phyloP scores from a whole-genome alignment of 2,329 filamentous ascomycete genomes.

The Thermothelomyces thermophilus region DNA sequence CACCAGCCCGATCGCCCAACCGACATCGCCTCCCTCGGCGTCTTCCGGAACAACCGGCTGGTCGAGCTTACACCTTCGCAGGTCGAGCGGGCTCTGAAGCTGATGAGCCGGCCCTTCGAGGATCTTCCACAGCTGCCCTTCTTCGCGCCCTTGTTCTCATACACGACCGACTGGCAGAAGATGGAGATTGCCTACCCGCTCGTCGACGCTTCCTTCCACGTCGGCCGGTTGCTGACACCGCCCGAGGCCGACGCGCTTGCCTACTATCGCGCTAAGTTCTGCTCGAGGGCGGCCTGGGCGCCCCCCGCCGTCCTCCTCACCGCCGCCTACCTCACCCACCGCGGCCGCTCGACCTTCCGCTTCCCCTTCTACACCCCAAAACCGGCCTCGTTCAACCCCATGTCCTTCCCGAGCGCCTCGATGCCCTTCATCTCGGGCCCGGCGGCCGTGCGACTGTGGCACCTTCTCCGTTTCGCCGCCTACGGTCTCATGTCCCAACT shows the following conservation, averaged over 20 bases:
- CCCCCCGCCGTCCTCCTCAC: constrained; percentile 4
- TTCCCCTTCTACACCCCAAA: constrained; percentile 23
- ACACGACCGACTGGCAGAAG: constrained; percentile 12
- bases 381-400: constrained; percentile 15
- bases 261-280: constrained; percentile 7
- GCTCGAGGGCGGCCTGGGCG: constrained; percentile 5
- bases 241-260: constrained; percentile 20
- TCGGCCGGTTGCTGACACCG: constrained; percentile 10
- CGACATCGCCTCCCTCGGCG: background rate
- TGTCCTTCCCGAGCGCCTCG: constrained; percentile 14
- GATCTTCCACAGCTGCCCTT: constrained; percentile 18
- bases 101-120: constrained; percentile 19
- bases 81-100: constrained; percentile 2
- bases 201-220: background rate
- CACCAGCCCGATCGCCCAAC: constrained; percentile 5
- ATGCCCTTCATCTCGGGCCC: constrained; percentile 8
- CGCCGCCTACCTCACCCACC: constrained; percentile 9
- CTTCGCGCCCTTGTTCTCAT: constrained; percentile 12
- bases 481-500: constrained; percentile 8
- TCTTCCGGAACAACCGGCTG: background rate
- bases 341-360: constrained; percentile 13
- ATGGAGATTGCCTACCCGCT: constrained; percentile 4
- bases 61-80: background rate
- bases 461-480: constrained; percentile 11
- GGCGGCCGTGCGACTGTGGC: constrained; percentile 14